Conservation (phyloP, 2,329 filamentous ascomycete species). For the Diaporthe aspalathi region DNA sequence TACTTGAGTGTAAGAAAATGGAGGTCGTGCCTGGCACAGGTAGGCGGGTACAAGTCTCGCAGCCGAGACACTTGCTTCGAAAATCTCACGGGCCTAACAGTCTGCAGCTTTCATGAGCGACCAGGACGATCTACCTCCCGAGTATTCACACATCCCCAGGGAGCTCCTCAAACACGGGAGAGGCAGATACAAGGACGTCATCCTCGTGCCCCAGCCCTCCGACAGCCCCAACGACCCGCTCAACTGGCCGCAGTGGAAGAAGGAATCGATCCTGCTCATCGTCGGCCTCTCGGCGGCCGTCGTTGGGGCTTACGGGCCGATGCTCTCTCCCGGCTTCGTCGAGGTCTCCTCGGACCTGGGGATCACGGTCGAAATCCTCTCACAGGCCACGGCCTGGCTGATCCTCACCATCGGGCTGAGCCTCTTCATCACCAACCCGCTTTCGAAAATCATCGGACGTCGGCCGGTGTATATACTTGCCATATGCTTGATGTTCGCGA, state of each 20-base stretch:
- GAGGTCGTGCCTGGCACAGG: slow-evolving; percentile 61
- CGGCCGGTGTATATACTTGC: slow-evolving; percentile 62
- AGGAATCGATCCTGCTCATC: slow-evolving; percentile 58
- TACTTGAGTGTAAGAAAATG: slow-evolving; percentile 57
- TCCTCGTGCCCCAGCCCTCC: slow-evolving; percentile 58
- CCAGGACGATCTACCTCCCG: slow-evolving; percentile 57
- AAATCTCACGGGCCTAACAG: not conserved
- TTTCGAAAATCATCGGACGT: slow-evolving; percentile 62
- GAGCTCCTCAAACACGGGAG: slow-evolving; percentile 54
- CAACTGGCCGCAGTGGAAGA: slow-evolving; percentile 58
- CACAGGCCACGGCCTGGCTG: slow-evolving; percentile 60
- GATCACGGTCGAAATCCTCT: slow-evolving; percentile 56
- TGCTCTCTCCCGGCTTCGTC: slow-evolving; percentile 62
- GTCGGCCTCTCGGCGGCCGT: slow-evolving; percentile 59
- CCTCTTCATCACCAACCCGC: slow-evolving; percentile 62
- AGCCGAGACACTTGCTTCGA: too few species aligned
- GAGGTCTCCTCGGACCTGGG: slow-evolving; percentile 55
- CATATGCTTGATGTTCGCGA: slow-evolving; percentile 59
- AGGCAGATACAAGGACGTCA: slow-evolving; percentile 45
- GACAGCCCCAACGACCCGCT: slow-evolving; percentile 62
- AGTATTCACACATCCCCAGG: slow-evolving; percentile 56
- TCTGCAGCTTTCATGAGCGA: slow-evolving; percentile 57
- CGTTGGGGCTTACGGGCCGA: slow-evolving; percentile 62
- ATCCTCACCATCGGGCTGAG: slow-evolving; percentile 60
- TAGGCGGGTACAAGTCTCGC: slow-evolving; percentile 48